Evolutionary conservation across 139 green algal genomes (phyloP), one percentile per base, ranked within the genome.

Genomic region (Chlorella sp.): DNA sequence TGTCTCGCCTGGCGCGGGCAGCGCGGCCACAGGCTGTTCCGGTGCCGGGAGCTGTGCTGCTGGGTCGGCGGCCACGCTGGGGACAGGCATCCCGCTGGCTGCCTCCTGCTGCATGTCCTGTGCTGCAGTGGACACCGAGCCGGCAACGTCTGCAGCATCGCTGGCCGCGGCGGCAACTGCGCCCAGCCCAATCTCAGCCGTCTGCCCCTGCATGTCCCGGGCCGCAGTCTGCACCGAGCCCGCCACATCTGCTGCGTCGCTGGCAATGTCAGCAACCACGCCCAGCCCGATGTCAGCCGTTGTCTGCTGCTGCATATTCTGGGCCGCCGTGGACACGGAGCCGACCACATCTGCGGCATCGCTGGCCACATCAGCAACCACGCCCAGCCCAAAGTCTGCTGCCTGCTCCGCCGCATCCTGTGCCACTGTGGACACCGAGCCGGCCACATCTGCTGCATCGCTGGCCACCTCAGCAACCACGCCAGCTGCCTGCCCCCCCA

Each of bases 111-210:
- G 75, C 75, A 48, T 36, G 7, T 42, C 75, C n/a, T 53, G n/a
- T 48, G 75, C 73, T 16, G 73, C 73, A 3, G 73, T n/a, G 16
- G n/a, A n/a, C n/a, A 40, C 73, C 73, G 68, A 28, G 2, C 68
- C 68, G 14, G 68, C 68, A 36, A 81, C 9, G 36, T n/a, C n/a
- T n/a, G n/a, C n/a, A n/a, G n/a, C n/a, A n/a, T n/a, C n/a, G 30
- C 28, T 14, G 71, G 71, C 71, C 71, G 71, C 24, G 36, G 88
- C 85, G 18, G 80, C 68, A 11, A 48, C 42, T 30, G 42, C 61
- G 66, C 73, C 68, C 68, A 61, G 37, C 66, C 77, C 89, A 83
- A 66, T 64, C 26, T n/a, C 82, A 78, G 83, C 77, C n/a, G n/a
- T n/a, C 83, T 78, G 83, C 75, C 82, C 36, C 28, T 39, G 28